Base-by-base conservation (phyloP, 2,329 filamentous ascomycete genomes). In the Cytospora paraplurivora region DNA sequence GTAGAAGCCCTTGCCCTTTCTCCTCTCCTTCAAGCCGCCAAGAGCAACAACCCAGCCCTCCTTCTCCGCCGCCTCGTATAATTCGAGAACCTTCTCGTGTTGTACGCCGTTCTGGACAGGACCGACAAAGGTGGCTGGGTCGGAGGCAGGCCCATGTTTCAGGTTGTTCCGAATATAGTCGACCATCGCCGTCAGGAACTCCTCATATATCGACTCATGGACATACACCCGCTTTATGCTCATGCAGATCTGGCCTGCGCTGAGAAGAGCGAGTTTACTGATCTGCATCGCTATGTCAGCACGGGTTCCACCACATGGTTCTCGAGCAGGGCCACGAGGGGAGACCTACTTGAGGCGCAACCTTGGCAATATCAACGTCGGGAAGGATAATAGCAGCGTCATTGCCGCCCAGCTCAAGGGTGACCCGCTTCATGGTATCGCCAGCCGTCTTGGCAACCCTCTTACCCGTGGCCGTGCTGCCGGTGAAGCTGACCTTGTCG, bases 401-500 rank as follows among this genome's bases (percentile, higher is more conserved):
- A 33, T 70, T 70, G 10, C 68, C 68, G n/a, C 68, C 81, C 78
- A 75, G 66, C 66, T 77, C 81, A 5, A 83, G 73, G 0, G 78
- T 81, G 1, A 81, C 70, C n/a, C 77, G 73, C 70, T 83, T 83
- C 34, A 83, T 67, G 0, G 79, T 80, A 65, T 74, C 75, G 4
- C 75, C 76, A 32, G 75, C 76, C 41, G 72, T 75, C 21, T 73
- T 76, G 73, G 78, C 78, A 7, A 82, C 76, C 38, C 71, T 74
- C 61, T 78, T 78, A 1, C 65, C 65, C 7, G 63, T 62, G 32
- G 38, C 44, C 1, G 56, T 84, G 12, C 83, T 87, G 3, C 87
- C 86, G 0, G 87, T 89, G 74, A 89, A 89, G 67, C 78, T 81
- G 71, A 89, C 82, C 77, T 87, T 89, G 62, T 82, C 78, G 62